Conservation (phyloP, 805 yeast species). For the Kodamaea neixiangensis region DNA sequence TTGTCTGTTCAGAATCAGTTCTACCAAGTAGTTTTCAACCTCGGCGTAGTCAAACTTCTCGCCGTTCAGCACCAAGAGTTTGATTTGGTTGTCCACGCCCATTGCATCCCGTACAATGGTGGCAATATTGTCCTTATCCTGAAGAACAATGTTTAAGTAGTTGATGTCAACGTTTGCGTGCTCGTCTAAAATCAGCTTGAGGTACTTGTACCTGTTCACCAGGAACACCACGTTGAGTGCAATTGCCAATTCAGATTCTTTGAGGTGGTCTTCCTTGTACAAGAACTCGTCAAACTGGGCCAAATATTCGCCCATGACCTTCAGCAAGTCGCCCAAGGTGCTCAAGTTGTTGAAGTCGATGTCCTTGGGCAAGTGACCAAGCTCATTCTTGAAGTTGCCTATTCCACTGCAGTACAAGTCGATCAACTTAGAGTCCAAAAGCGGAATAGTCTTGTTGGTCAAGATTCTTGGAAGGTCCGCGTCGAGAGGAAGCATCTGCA, state of each 20-base stretch:
- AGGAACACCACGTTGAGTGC: conserved; percentile 18
- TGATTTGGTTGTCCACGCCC: conserved; percentile 5
- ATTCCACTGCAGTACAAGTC: conserved; percentile 19
- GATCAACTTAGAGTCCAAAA: conserved; percentile 12
- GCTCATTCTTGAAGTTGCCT: conserved; percentile 22
- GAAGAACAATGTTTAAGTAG: conserved; percentile 13
- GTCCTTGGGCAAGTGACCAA: conserved; percentile 22
- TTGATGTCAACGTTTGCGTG: conserved; percentile 12
- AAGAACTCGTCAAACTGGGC: conserved; percentile 20
- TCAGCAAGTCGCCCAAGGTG: conserved; percentile 19
- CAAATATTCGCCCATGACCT: conserved; percentile 12
- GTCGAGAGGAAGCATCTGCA: conserved; percentile 16
- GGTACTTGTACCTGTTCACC: conserved; percentile 24
- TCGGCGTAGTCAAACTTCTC: background rate
- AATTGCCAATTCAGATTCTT: background rate
- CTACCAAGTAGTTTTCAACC: background rate
- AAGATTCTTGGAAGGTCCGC: conserved; percentile 21
- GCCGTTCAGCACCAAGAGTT: conserved; percentile 6
- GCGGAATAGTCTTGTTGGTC: conserved; percentile 19
- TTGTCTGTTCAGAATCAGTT: conserved; percentile 1
- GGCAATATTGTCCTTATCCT: conserved; percentile 11
- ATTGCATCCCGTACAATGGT: conserved; percentile 6
- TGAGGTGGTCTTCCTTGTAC: conserved; percentile 2
- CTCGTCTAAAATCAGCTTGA: conserved; percentile 21
- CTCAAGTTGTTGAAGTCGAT: conserved; percentile 19